Evolutionary conservation across 83 land plant species (phyloP), one percentile per base, ranked within the genome.

Genomic region (Picea abies): DNA sequence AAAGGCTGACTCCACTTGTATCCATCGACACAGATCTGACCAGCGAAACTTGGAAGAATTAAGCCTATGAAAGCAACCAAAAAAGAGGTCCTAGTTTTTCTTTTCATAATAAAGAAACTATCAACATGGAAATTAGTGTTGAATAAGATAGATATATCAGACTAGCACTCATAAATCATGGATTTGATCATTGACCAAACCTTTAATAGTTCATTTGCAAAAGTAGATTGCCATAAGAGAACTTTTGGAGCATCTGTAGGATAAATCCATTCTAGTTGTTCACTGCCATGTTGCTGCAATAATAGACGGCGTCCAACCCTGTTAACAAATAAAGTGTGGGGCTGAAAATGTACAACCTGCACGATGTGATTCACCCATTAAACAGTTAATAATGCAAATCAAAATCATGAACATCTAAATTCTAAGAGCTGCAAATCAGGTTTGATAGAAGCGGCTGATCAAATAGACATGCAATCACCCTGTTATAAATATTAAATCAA

Each of bases 281-380:
- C 83, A 80, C 89, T 71, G 16, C 84, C 90, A 82, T 86, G 82
- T 84, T 98, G 99, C 82, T 90, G 92, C 76, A 98, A 60, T 70
- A 82, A 86, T 39, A 98, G 64, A 63, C 90, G 88, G 79, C 79
- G 39, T 35, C 98, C 99, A 75, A 88, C 83, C 72, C 99, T 84
- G 78, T 96, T 98, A 56, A 96, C 82, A 41, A 90, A 93, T 56
- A 94, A 63, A 20, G 94, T 88, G 20, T 92, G 97, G 35, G 99
- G 98, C 78, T 92, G 97, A 79, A 96, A 88, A 88, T 90, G 91
- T 35, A 98, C 83, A 71, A 98, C 96, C 99, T 98, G 94, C 62
- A 82, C 19, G 63, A 83, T 49, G n/a, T 32, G 15, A 76, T 49
- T 15, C 16, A 25, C 5, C 25, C 19, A 76, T 29, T 14, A 52